Evolutionary conservation across 331 rosid genomes (phyloP).

Genomic region (Malus hybrid): DNA sequence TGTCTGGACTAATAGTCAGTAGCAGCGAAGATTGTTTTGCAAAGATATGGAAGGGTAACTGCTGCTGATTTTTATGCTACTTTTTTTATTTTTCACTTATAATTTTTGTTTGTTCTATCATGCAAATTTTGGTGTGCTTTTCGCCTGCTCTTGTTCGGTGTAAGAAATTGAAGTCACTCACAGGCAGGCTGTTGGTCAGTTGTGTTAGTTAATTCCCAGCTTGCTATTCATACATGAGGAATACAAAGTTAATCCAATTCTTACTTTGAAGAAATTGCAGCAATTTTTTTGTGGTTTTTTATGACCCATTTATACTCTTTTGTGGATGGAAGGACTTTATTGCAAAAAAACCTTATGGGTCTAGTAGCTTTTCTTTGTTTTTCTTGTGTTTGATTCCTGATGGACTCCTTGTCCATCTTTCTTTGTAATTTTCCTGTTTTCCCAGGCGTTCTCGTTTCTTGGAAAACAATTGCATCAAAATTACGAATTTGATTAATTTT

Average conservation of each 20-base stretch:
- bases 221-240: neutral
- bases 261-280: neutral
- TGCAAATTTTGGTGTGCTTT: neutral
- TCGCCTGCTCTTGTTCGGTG: neutral
- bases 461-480: neutral
- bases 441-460: neutral
- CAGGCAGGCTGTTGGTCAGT: neutral
- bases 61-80: conserved; percentile 17
- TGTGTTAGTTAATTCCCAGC: neutral
- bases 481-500: neutral
- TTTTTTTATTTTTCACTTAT: neutral
- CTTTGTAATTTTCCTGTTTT: neutral
- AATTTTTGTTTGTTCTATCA: neutral
- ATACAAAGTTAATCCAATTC: neutral
- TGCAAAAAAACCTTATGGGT: neutral
- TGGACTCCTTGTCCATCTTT: neutral
- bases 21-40: conserved; percentile 85
- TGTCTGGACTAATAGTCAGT: conserved; percentile 81
- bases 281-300: no score
- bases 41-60: conserved; percentile 89
- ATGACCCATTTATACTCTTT: neutral
- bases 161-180: neutral
- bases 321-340: neutral
- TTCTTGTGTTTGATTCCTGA: neutral
- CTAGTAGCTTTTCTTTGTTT: neutral